phyloP scores from a whole-genome alignment of 345 rosid species.

The Ceriops zippeliana region DNA sequence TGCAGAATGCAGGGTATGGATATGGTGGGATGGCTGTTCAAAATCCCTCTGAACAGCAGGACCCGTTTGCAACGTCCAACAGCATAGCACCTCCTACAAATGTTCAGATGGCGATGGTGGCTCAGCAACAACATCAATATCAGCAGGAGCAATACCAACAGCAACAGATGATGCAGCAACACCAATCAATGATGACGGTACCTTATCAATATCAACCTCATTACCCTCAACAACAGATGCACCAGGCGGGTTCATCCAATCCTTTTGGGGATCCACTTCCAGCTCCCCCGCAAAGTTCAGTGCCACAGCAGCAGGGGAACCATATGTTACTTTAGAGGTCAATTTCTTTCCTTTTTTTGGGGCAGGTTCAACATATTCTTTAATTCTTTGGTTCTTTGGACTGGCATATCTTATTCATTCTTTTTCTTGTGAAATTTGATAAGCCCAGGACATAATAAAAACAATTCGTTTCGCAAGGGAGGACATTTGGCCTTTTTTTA shows the following conservation, averaged over 20 bases:
- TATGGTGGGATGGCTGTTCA: conserved; percentile 38
- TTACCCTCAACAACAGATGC: conserved; percentile 34
- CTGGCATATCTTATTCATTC: not conserved
- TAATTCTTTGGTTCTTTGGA: conserved; percentile 11
- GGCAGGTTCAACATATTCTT: conserved; percentile 11
- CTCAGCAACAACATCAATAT: conserved; percentile 56
- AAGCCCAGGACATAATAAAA: not conserved
- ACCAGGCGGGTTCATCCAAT: conserved; percentile 37
- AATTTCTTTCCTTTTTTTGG: not conserved
- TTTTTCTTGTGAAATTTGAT: not conserved
- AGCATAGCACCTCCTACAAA: conserved; percentile 70
- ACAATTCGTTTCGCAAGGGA: not conserved
- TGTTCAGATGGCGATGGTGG: conserved; percentile 76
- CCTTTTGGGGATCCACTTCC: conserved; percentile 76
- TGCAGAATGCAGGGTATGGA: conserved; percentile 78
- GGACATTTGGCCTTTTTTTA: not conserved
- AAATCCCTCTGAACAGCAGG: conserved; percentile 59
- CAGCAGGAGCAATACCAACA: conserved; percentile 5
- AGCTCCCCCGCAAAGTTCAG: conserved; percentile 33
- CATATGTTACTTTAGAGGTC: conserved; percentile 46
- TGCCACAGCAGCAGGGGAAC: conserved; percentile 37
- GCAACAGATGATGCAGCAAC: conserved; percentile 27
- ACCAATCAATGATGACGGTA: conserved; percentile 30
- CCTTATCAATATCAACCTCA: conserved; percentile 33
- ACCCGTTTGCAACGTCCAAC: conserved; percentile 74